Base-by-base conservation (phyloP, 352 stramenopile species). In the Phytophthora boehmeriae region DNA sequence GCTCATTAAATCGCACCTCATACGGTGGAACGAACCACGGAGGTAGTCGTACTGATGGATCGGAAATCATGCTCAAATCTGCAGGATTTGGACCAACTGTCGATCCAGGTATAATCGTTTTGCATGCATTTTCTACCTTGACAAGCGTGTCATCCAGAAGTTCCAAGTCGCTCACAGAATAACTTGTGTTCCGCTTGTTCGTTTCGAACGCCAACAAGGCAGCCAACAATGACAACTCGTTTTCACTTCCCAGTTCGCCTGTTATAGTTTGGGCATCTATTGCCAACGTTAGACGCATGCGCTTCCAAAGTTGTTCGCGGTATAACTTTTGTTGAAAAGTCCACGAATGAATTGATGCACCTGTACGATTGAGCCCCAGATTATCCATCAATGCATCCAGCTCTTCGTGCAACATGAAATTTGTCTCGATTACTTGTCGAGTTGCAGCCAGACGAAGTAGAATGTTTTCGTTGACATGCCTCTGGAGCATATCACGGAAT, bases 11-110 rank as follows among this genome's bases (percentile, higher is more conserved):
- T 30, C 66, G 17, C 19, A 78, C 60, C 38, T 78, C 69, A 25
- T 78, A 70, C 14, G 57, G 48, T 8, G 69, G 69, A 45, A 78
- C 27, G 19, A 78, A 75, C 69, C 69, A 78, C 19, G 28, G 9
- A 10, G 53, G 59, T 23, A 65, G 35, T 19, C 32, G 5, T 25
- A 63, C 11, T 9, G 56, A 59, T 14, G 47, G 42, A 13, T 55
- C 58, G 8, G 35, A 58, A n/a, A 53, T 34, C 2, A 28, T 53
- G 13, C 32, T 61, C n/a, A 23, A 36, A 47, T 55, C 50, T 6
- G 14, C 22, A 8, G 43, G 32, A 57, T n/a, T n/a, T n/a, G n/a
- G n/a, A n/a, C n/a, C n/a, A n/a, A n/a, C n/a, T n/a, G 23, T 22
- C 41, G 36, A 8, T 13, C 22, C 44, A 20, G 47, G 34, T 14